Evolutionary conservation across 2,329 filamentous ascomycete genomes (phyloP).

Genomic region (Colletotrichum australisinense): DNA sequence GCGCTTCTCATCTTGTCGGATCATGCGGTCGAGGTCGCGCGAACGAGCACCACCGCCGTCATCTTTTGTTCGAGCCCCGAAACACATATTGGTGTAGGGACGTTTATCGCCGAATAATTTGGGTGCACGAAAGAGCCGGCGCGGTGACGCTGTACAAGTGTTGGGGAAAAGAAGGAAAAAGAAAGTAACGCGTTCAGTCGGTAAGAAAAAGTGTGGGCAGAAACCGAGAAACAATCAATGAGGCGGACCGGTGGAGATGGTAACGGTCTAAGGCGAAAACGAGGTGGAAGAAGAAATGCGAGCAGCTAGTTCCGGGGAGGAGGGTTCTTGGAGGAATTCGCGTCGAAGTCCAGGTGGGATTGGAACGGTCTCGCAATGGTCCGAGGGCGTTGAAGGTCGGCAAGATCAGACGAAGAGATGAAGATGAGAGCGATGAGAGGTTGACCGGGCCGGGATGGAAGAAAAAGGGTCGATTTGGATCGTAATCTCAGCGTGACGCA

Average conservation of each 20-base stretch:
- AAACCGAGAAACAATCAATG: neutral
- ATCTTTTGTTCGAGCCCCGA: conserved; percentile 65
- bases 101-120: conserved; percentile 4
- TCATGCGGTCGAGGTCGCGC: conserved; percentile 85
- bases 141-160: neutral
- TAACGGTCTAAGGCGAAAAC: conserved; percentile 9
- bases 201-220: neutral
- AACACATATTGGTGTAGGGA: conserved; percentile 66
- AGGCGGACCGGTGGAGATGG: neutral
- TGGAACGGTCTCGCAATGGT: conserved; percentile 8
- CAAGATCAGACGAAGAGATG: conserved; percentile 25
- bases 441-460: conserved; percentile 3
- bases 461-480: conserved; percentile 1
- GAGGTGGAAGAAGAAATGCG: neutral
- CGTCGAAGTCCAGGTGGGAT: neutral
- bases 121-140: neutral
- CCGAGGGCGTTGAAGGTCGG: conserved; percentile 23
- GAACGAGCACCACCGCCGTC: conserved; percentile 66
- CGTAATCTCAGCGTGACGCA: neutral
- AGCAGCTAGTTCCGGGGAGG: neutral
- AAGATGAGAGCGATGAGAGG: neutral
- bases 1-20: conserved; percentile 89
- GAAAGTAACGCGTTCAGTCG: conserved; percentile 4
- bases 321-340: conserved; percentile 1
- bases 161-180: neutral